Percentiles rank a stretch among this genome's conserved stretches.
Evolutionary conservation across 768 basidiomycete genomes (phyloP).

Genomic region (Naganishia randhawae): DNA sequence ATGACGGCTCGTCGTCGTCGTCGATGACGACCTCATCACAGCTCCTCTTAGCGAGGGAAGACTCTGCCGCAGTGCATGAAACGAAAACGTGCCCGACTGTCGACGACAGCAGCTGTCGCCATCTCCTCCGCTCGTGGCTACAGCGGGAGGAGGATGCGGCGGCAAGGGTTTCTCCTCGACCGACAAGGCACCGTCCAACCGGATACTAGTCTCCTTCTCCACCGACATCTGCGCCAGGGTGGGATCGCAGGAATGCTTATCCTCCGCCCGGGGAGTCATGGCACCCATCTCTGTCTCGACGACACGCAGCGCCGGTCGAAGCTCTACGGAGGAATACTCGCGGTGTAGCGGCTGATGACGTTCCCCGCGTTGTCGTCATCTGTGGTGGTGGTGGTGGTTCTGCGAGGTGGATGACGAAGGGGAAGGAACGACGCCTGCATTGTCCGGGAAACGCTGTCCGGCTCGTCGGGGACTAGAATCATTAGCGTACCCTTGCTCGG

Average conservation of each 20-base stretch:
- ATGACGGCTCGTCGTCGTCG: too few species aligned
- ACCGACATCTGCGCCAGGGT: not conserved
- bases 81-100: not conserved
- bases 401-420: not conserved
- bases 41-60: not conserved
- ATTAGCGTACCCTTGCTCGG: not conserved
- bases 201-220: not conserved
- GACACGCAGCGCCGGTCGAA: not conserved
- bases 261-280: not conserved
- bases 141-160: not conserved
- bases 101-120: not conserved
- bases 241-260: not conserved
- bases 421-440: not conserved
- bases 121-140: not conserved
- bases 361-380: not conserved
- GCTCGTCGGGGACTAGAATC: conserved; percentile 2
- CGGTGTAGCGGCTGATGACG: not conserved
- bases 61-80: conserved; percentile 3
- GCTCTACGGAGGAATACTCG: conserved; percentile 1
- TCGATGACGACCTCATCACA: not conserved
- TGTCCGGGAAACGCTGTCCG: not conserved
- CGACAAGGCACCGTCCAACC: not conserved
- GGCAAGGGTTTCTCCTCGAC: conserved; percentile 5
- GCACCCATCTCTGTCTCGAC: not conserved
- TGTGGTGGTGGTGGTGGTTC: too few species aligned